Percentiles rank a stretch among this genome's conserved stretches.
Evolutionary conservation across 352 stramenopile genomes (phyloP).

Genomic region (Phytophthora tentaculata): DNA sequence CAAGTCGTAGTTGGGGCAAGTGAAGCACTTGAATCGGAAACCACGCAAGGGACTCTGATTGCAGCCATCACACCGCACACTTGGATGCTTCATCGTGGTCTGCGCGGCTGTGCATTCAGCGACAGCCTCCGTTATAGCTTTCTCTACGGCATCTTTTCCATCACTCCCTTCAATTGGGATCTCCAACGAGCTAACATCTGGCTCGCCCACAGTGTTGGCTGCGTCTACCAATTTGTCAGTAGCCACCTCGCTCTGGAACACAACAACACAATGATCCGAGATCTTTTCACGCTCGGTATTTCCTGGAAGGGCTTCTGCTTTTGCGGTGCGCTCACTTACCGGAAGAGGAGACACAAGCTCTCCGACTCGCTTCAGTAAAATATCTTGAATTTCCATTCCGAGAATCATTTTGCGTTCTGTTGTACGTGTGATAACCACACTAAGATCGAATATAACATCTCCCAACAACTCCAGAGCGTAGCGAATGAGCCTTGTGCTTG

Average conservation of each 20-base stretch:
- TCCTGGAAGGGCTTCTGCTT: not conserved
- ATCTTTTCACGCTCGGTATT: not conserved
- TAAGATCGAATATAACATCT: constrained; percentile 36
- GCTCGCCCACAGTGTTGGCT: constrained; percentile 42
- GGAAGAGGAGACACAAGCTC: constrained; percentile 33
- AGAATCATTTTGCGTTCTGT: constrained; percentile 16
- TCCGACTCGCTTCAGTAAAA: constrained; percentile 45
- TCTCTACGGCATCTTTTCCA: constrained; percentile 31
- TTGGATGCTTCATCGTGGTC: constrained; percentile 55
- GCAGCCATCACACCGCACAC: constrained; percentile 82
- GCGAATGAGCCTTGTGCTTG: constrained; percentile 27
- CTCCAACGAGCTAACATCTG: constrained; percentile 46
- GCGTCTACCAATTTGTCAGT: constrained; percentile 53
- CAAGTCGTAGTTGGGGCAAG: constrained; percentile 80
- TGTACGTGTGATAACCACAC: constrained; percentile 6
- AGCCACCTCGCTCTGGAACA: constrained; percentile 57
- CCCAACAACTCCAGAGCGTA: constrained; percentile 30
- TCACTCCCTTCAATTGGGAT: constrained; percentile 33
- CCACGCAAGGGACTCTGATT: constrained; percentile 72
- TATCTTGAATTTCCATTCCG: constrained; percentile 36
- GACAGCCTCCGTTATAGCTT: constrained; percentile 31
- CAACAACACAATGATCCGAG: constrained; percentile 47
- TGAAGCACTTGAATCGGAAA: constrained; percentile 82
- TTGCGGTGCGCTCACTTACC: not conserved
- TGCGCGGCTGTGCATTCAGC: constrained; percentile 33